Conservation (phyloP, 176 grass and related monocot genomes). For the Musa schizocarpa region DNA sequence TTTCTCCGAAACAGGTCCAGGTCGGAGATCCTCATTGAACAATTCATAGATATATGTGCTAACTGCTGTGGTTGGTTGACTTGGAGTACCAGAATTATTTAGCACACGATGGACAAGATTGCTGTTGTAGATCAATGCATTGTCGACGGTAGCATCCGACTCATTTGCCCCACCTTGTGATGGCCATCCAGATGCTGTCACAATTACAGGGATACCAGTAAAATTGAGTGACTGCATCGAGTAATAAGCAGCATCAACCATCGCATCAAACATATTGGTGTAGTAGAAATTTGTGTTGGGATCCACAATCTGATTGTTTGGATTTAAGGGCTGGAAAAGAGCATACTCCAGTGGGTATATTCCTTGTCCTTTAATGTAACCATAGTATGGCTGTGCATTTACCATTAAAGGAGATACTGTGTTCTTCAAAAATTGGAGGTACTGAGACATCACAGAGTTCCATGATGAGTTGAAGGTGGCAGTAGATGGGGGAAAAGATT, state of each 20-base stretch:
- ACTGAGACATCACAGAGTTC: conserved; percentile 64
- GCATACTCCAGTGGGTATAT: conserved; percentile 85
- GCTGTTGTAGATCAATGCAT: conserved; percentile 76
- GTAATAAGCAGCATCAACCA: conserved; percentile 78
- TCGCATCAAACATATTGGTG: conserved; percentile 91
- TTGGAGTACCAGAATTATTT: conserved; percentile 82
- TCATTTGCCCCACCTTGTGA: conserved; percentile 67
- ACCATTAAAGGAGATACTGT: conserved; percentile 77
- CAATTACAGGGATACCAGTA: conserved; percentile 61
- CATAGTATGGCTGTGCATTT: conserved; percentile 91
- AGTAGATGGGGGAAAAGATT: conserved; percentile 74
- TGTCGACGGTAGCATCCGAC: conserved; percentile 71
- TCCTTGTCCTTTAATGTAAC: conserved; percentile 59
- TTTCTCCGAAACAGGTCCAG: conserved; percentile 55
- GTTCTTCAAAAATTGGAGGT: conserved; percentile 71
- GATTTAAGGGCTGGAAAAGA: conserved; percentile 60
- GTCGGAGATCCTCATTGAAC: conserved; percentile 72
- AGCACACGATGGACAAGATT: conserved; percentile 78
- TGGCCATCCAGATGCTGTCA: conserved; percentile 90
- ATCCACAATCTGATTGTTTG: conserved; percentile 68
- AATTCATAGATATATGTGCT: conserved; percentile 75
- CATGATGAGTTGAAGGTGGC: conserved; percentile 87
- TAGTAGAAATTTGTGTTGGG: conserved; percentile 85
- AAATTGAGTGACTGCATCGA: conserved; percentile 92
- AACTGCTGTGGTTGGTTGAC: conserved; percentile 58